Evolutionary conservation across 257 asterid genomes (phyloP).

Genomic region (Ophiorrhiza pumila): DNA sequence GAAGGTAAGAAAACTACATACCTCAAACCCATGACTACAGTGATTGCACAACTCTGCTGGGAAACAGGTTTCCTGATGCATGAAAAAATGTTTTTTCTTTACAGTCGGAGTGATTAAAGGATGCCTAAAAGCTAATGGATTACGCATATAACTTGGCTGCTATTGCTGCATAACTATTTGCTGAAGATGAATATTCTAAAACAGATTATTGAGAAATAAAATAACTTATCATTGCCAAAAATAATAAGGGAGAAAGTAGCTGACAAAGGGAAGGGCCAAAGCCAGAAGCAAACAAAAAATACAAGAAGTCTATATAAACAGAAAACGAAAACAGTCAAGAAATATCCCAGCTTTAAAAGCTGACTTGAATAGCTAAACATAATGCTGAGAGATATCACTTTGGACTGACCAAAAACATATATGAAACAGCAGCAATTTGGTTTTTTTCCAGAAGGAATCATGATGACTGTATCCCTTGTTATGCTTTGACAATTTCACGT

Average conservation of each 20-base stretch:
- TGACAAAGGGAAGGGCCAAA: too few species aligned
- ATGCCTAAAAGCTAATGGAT: constrained; percentile 61
- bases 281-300: too few species aligned
- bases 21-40: constrained; percentile 82
- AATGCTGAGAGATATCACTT: too few species aligned
- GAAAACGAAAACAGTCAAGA: too few species aligned
- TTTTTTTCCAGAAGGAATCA: too few species aligned
- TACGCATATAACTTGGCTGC: constrained; percentile 72
- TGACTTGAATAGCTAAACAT: too few species aligned
- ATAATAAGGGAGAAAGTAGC: too few species aligned
- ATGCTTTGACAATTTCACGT: background rate
- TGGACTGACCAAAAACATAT: too few species aligned
- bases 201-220: background rate
- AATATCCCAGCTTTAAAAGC: too few species aligned
- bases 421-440: too few species aligned
- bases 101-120: constrained; percentile 59
- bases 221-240: too few species aligned
- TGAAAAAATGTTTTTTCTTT: constrained; percentile 26
- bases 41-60: constrained; percentile 67
- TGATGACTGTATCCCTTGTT: background rate
- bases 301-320: too few species aligned
- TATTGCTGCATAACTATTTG: constrained; percentile 65
- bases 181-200: constrained; percentile 79
- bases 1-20: constrained; percentile 23
- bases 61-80: constrained; percentile 37